Base-by-base conservation (phyloP, 2,329 filamentous ascomycete genomes). In the Chaetomium strumarium region DNA sequence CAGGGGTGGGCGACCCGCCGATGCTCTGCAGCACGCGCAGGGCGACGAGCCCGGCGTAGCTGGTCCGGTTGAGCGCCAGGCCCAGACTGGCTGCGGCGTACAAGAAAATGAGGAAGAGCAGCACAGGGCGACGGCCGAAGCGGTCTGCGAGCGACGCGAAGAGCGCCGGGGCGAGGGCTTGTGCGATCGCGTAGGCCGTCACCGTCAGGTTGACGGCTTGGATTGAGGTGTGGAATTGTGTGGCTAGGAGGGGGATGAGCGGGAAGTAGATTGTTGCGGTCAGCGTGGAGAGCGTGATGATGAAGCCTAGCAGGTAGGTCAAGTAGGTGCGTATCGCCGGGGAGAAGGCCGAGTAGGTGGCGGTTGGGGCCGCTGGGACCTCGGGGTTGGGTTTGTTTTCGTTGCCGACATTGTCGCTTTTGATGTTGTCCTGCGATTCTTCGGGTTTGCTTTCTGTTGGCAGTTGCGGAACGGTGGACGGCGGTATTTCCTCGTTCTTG, bases 1-100 rank as follows among this genome's bases (percentile, higher is more conserved):
- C 80, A 10, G 87, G 72, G 0, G 83, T 84, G 0, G 80, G 80
- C 56, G 77, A 81, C 58, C 78, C 83, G 0, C 83, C 81, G 1
- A 75, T 70, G 20, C 78, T 80, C 59, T 85, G 81, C 2, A 84
- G 51, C 63, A 76, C 77, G 0, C 81, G 73, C 3, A 85, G 65
- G 2, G 82, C 68, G 16, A 84, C 61, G 13, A 85, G 66, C 0
- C 77, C 75, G 0, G 70, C 69, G 56, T 78, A 81, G 58, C 74
- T 70, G 16, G 72, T 69, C 57, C 79, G 38, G 49, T 57, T 78
- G 14, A 81, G 58, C n/a, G 75, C 77, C 4, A 83, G 66, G 0
- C 76, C 79, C 10, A 81, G 67, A 52, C 79, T 80, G 56, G 77
- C 78, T 24, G 64, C 68, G 2, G 80, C 61, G 53, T 79, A 81